Evolutionary conservation across 1,284 basidiomycete genomes (phyloP), one percentile per base, ranked within the genome.

Genomic region (Microbotryum lychnidis-dioicae): DNA sequence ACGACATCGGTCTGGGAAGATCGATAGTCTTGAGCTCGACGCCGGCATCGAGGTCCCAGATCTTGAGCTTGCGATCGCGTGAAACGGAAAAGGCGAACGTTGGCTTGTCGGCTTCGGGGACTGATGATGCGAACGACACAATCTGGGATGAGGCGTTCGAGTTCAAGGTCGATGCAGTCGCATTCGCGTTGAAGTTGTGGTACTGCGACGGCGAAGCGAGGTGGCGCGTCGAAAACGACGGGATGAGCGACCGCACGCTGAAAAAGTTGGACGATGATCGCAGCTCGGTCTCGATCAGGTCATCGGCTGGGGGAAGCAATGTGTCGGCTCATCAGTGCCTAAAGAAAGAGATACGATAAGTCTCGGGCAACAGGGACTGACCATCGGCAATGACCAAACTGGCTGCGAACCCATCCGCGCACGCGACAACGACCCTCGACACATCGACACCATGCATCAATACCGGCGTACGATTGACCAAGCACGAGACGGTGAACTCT

Each of bases 51-150:
- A 73, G 60, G 53, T 70, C 85, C 91, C 91, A 97, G 49, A 88
- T 80, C 54, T 90, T 82, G 50, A 96, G 78, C 58, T 86, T 86
- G 60, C 86, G 82, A 77, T 96, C 91, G 60, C 90, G 80, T n/a
- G 91, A 91, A 54, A 96, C 80, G 2, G 90, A 86, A 82, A 89
- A 93, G 0, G 61, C 62, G 46, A 64, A 54, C 10, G 59, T 46
- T 18, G 59, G 25, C 21, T 46, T 14, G 16, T 52, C 29, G 23
- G 44, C 7, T 0, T 57, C n/a, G 6, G 49, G 33, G 25, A 47
- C 25, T 1, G 55, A 27, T 25, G 58, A 46, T 2, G 66, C 61
- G 49, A 67, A 49, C 6, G 65, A 64, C 33, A 67, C 29, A 55
- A 62, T 44, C 50, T 64, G 61, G 2, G 54, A 51, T 1, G 61